These are phyloP conservation scores for Capronia americana DNA, from an alignment of 2,329 filamentous ascomycete species.

Conservation along the genomic window DNA sequence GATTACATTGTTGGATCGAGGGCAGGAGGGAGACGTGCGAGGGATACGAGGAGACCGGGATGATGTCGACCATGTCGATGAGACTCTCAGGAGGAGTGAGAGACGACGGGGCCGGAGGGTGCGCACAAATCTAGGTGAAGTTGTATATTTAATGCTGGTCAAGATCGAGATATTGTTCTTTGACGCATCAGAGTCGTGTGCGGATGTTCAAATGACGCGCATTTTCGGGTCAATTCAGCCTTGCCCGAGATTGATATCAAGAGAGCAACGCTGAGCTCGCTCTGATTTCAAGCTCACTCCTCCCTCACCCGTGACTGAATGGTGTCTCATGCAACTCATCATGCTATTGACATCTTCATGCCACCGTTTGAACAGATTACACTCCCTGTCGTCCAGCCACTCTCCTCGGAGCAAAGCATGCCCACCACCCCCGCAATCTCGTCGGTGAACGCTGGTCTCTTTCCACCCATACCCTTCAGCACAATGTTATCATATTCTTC, in stretches of 20 bases:
- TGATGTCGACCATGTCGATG: slow-evolving; percentile 54
- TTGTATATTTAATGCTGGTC: slow-evolving; percentile 4
- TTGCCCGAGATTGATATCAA: neutral
- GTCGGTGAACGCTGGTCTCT: slow-evolving; percentile 67
- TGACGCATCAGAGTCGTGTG: neutral
- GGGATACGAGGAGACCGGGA: slow-evolving; percentile 54
- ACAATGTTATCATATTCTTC: slow-evolving; percentile 69
- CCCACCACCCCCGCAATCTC: slow-evolving; percentile 79
- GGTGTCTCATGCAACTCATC: neutral
- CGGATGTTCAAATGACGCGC: slow-evolving; percentile 17
- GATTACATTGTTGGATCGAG: slow-evolving; percentile 93
- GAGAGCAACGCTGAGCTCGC: neutral
- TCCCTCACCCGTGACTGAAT: neutral
- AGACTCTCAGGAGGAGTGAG: neutral
- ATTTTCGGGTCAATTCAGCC: slow-evolving; percentile 7
- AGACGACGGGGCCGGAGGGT: slow-evolving; percentile 10
- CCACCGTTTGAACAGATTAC: slow-evolving; percentile 83
- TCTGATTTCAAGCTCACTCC: neutral
- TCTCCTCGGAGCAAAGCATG: slow-evolving; percentile 75
- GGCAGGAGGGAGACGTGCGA: slow-evolving; percentile 82
- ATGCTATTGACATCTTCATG: slow-evolving; percentile 61
- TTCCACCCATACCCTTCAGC: slow-evolving; percentile 61
- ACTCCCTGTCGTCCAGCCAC: slow-evolving; percentile 79
- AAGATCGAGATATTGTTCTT: neutral
- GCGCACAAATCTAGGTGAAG: neutral